phyloP scores from a whole-genome alignment of 2,329 filamentous ascomycete genomes.

The Alternaria ventricosa region DNA sequence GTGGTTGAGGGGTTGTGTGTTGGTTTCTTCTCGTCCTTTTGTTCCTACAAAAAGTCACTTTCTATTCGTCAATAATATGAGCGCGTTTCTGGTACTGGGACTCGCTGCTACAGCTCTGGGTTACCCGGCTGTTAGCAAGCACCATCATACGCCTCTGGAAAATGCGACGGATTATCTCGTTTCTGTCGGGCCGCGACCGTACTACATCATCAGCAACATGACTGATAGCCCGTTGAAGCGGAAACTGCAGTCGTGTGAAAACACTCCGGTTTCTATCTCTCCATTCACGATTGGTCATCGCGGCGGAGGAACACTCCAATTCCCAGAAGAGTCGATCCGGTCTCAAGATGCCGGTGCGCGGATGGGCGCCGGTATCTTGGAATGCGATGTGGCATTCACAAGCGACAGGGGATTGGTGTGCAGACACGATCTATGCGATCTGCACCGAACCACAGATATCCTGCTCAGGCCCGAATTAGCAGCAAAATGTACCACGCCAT shows the following conservation, averaged over 20 bases:
- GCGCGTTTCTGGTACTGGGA: conserved; percentile 2
- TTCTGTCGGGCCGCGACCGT: conserved; percentile 68
- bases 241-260: conserved; percentile 65
- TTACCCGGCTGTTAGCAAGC: conserved; percentile 16
- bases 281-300: conserved; percentile 68
- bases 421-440: conserved; percentile 70
- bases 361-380: conserved; percentile 71
- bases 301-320: conserved; percentile 61
- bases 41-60: not conserved
- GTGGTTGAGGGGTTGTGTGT: not conserved
- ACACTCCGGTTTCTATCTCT: conserved; percentile 60
- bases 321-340: conserved; percentile 69
- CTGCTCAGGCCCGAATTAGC: conserved; percentile 66
- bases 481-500: conserved; percentile 68
- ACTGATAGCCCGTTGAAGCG: conserved; percentile 65
- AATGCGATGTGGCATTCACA: conserved; percentile 73
- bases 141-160: conserved; percentile 6
- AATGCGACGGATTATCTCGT: conserved; percentile 43
- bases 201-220: conserved; percentile 70
- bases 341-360: conserved; percentile 67
- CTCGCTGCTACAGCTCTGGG: conserved; percentile 16
- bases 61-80: not conserved
- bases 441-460: conserved; percentile 74
- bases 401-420: conserved; percentile 70
- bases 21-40: not conserved